phyloP scores from a whole-genome alignment of 2,329 filamentous ascomycete genomes.

The Endoconidiophora laricicola region DNA sequence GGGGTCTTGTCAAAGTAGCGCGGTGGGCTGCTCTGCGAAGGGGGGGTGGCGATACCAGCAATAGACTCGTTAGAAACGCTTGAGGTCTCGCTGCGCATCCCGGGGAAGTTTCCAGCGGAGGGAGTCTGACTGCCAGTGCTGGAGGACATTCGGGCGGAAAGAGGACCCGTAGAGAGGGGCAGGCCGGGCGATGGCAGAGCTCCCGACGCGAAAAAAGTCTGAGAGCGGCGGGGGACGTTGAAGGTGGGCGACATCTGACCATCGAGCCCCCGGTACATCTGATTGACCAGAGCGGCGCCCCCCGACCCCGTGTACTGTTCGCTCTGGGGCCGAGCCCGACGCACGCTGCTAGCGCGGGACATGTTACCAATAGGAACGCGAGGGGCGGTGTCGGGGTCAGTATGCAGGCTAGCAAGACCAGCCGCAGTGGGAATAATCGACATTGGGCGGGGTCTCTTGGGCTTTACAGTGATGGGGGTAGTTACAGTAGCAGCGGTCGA shows the following conservation, averaged over 20 bases:
- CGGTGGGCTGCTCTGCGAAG: slow-evolving; percentile 36
- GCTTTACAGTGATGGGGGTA: slow-evolving; percentile 19
- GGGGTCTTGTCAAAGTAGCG: slow-evolving; percentile 26
- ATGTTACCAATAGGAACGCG: slow-evolving; percentile 53
- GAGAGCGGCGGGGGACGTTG: slow-evolving; percentile 40
- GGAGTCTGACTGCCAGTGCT: slow-evolving; percentile 25
- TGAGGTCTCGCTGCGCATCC: slow-evolving; percentile 48
- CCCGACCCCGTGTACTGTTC: slow-evolving; percentile 43
- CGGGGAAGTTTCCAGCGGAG: slow-evolving; percentile 49
- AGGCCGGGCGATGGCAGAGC: slow-evolving; percentile 20
- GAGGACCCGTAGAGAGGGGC: slow-evolving; percentile 24
- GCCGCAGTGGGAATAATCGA: slow-evolving; percentile 33
- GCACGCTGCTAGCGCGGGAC: slow-evolving; percentile 36
- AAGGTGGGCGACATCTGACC: slow-evolving; percentile 44
- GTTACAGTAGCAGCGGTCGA: slow-evolving; percentile 19
- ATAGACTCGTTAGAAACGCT: slow-evolving; percentile 50
- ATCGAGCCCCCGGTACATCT: slow-evolving; percentile 70
- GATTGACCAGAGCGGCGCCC: slow-evolving; percentile 51
- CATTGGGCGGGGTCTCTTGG: slow-evolving; percentile 35
- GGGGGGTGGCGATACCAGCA: slow-evolving; percentile 28
- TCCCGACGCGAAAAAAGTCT: slow-evolving; percentile 45
- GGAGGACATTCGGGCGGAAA: slow-evolving; percentile 34
- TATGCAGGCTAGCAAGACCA: slow-evolving; percentile 27
- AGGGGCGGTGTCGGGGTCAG: slow-evolving; percentile 57
- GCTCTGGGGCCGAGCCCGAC: slow-evolving; percentile 41